phyloP scores from a whole-genome alignment of 2,329 filamentous ascomycete genomes.

The Aspergillus pseudotamarii region DNA sequence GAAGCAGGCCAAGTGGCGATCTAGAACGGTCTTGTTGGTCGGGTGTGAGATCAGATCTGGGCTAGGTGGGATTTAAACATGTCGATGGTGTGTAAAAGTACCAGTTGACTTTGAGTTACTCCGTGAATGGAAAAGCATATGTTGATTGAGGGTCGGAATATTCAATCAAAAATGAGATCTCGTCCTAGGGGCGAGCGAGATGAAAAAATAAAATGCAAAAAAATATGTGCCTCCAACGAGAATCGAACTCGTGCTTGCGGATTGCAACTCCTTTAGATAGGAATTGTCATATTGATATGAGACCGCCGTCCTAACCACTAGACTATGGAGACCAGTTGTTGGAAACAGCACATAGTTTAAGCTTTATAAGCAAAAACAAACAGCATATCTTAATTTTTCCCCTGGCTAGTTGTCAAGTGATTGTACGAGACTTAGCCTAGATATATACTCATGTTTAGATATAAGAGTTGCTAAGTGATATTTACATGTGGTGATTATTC shows the following conservation, averaged over 20 bases:
- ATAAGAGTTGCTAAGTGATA: neutral
- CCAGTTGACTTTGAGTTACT: too few species aligned
- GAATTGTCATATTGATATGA: constrained; percentile 1
- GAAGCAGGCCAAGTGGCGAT: neutral
- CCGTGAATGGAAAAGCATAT: too few species aligned
- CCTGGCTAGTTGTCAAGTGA: neutral
- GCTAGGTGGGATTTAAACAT: neutral
- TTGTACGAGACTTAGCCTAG: neutral
- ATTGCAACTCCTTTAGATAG: constrained; percentile 4
- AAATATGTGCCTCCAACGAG: constrained; percentile 3
- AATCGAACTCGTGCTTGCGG: constrained; percentile 8
- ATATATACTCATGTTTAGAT: neutral
- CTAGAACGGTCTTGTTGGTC: neutral
- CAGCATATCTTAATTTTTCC: neutral
- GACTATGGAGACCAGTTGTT: constrained; percentile 2
- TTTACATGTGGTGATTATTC: neutral
- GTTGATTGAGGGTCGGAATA: neutral
- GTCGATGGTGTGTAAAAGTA: too few species aligned
- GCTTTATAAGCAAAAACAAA: neutral
- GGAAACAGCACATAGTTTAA: neutral
- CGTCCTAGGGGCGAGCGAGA: neutral
- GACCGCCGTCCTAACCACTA: constrained; percentile 7
- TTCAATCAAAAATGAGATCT: neutral
- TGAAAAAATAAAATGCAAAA: neutral
- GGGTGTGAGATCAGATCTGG: neutral